These are phyloP conservation scores for Vachellia pachyceras DNA, from an alignment of 306 rosid genomes.

Conservation along the genomic window DNA sequence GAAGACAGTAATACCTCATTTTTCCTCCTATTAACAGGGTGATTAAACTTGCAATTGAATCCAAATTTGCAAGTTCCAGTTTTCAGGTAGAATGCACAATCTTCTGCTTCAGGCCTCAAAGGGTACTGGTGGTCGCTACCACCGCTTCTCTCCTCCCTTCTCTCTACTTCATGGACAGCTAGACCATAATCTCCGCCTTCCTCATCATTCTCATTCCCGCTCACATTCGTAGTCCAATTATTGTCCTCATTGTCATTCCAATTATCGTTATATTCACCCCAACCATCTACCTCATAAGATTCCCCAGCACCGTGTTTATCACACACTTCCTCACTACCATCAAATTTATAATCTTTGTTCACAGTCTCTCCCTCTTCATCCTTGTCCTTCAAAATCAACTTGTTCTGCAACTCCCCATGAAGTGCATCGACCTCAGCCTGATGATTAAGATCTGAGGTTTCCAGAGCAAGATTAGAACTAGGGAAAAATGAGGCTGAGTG, in stretches of 20 bases:
- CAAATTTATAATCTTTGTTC: slow-evolving; percentile 36
- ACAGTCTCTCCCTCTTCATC: slow-evolving; percentile 30
- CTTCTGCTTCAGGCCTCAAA: slow-evolving; percentile 90
- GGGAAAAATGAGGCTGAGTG: slow-evolving; percentile 36
- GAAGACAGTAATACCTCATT: slow-evolving; percentile 52
- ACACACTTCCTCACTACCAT: slow-evolving; percentile 34
- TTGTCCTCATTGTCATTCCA: slow-evolving; percentile 41
- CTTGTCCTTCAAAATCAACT: slow-evolving; percentile 49
- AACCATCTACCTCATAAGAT: slow-evolving; percentile 32
- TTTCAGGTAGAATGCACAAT: slow-evolving; percentile 81
- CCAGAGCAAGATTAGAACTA: slow-evolving; percentile 48
- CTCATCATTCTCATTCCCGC: slow-evolving; percentile 41
- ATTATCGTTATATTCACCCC: slow-evolving; percentile 32
- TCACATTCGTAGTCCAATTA: slow-evolving; percentile 50
- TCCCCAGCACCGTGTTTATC: slow-evolving; percentile 42
- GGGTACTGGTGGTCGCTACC: slow-evolving; percentile 58
- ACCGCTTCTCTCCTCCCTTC: slow-evolving; percentile 14
- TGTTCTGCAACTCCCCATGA: slow-evolving; percentile 35
- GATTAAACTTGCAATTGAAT: slow-evolving; percentile 86
- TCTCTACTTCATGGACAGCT: slow-evolving; percentile 28
- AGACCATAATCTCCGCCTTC: slow-evolving; percentile 6
- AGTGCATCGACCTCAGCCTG: slow-evolving; percentile 37
- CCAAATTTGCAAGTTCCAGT: slow-evolving; percentile 92
- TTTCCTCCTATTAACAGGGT: slow-evolving; percentile 67
- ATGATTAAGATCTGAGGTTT: slow-evolving; percentile 44